These are phyloP conservation scores for Deuterostichococcus epilithicus DNA, from an alignment of 139 green algal species.

Conservation along the genomic window DNA sequence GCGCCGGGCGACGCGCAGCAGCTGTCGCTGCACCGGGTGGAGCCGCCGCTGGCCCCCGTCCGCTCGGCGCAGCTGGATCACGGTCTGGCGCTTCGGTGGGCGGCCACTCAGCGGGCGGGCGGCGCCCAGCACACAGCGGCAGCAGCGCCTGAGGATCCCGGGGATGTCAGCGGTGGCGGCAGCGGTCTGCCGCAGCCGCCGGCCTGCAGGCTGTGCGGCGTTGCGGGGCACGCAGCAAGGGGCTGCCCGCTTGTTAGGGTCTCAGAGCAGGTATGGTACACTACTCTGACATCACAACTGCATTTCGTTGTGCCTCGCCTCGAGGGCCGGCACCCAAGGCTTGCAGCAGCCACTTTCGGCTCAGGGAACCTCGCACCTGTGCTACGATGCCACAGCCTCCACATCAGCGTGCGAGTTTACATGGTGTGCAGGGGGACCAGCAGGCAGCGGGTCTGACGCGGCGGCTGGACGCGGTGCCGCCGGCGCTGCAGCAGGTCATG, in stretches of 20 bases:
- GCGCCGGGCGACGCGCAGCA: neutral
- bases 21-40: neutral
- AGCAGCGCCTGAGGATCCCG: no score
- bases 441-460: neutral
- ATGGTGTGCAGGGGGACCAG: no score
- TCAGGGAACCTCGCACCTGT: no score
- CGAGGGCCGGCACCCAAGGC: no score
- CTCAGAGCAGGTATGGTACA: neutral
- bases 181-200: no score
- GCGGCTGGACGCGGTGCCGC: neutral
- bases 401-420: no score
- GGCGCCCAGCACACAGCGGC: no score
- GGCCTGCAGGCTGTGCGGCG: neutral
- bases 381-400: no score
- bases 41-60: neutral
- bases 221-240: neutral
- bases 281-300: no score
- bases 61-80: neutral
- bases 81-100: neutral
- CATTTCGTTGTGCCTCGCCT: no score
- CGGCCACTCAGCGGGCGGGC: neutral
- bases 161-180: neutral
- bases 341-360: no score
- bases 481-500: neutral
- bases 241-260: neutral